Evolutionary conservation across 331 rosid genomes (phyloP).

Genomic region (Malus hybrid): DNA sequence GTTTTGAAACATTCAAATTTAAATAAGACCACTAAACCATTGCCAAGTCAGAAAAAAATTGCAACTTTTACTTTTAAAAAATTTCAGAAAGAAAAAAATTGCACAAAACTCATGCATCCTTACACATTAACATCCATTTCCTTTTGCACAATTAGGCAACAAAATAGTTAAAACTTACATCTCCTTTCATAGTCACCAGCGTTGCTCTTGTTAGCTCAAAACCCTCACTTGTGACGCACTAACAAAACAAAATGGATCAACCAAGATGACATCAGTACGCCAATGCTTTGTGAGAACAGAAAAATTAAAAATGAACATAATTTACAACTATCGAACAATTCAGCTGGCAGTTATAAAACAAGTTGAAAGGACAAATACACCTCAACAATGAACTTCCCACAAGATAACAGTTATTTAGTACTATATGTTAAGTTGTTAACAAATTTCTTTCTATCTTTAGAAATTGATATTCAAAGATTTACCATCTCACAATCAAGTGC

Average conservation of each 20-base stretch:
- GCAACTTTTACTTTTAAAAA: background rate
- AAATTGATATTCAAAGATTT: constrained; percentile 20
- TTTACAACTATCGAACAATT: background rate
- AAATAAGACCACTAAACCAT: background rate
- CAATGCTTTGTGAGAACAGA: background rate
- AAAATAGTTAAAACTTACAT: constrained; percentile 37
- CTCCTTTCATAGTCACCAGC: constrained; percentile 70
- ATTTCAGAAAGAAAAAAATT: background rate
- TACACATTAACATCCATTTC: constrained; percentile 1
- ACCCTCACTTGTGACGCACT: constrained; percentile 91
- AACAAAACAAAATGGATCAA: background rate
- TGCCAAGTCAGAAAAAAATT: background rate
- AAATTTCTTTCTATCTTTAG: constrained; percentile 1
- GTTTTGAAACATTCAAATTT: background rate
- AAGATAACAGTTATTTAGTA: background rate
- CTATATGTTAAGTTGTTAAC: background rate
- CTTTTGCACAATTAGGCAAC: constrained; percentile 6
- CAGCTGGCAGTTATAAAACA: background rate
- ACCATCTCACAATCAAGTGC: constrained; percentile 99
- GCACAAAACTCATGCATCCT: background rate
- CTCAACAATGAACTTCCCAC: background rate
- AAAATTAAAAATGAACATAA: background rate
- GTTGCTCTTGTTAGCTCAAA: constrained; percentile 91
- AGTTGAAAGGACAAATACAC: background rate
- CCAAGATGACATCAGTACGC: constrained; percentile 12